Percentiles rank a stretch among this genome's conserved stretches.
These are phyloP conservation scores for Monascus purpureus DNA, from an alignment of 495 filamentous ascomycete genomes.

Conservation along the genomic window DNA sequence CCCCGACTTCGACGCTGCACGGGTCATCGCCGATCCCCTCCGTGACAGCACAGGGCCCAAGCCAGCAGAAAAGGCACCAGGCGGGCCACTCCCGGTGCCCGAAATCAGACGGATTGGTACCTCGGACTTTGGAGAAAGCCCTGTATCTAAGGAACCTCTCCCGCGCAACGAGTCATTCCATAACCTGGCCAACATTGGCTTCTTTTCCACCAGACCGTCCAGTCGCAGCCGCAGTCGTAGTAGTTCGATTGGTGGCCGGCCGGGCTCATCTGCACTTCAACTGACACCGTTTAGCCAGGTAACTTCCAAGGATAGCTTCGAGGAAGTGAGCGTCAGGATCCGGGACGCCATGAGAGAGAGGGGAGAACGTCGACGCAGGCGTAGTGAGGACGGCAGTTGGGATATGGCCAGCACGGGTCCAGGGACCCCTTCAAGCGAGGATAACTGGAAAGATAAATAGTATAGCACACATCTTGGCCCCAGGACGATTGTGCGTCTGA, in stretches of 20 bases:
- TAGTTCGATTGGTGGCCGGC: conserved; percentile 40
- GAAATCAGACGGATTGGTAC: conserved; percentile 12
- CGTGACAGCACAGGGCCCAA: conserved; percentile 13
- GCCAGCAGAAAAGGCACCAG: conserved; percentile 8
- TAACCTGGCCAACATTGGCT: conserved; percentile 69
- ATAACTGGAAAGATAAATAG: conserved; percentile 29
- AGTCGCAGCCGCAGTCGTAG: conserved; percentile 63
- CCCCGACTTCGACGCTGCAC: conserved; percentile 79
- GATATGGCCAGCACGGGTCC: conserved; percentile 31
- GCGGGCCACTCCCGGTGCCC: conserved; percentile 8
- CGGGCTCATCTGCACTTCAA: conserved; percentile 46
- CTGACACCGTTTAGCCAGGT: conserved; percentile 62
- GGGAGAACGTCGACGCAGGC: conserved; percentile 55
- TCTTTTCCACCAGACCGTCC: conserved; percentile 77
- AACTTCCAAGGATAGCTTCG: conserved; percentile 54
- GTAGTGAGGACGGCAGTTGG: conserved; percentile 41
- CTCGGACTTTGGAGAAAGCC: conserved; percentile 13
- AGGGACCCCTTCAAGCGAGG: conserved; percentile 30
- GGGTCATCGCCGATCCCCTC: conserved; percentile 58
- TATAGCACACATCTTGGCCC: too few relatives aligned
- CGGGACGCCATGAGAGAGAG: conserved; percentile 79
- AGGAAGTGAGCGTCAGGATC: conserved; percentile 75
- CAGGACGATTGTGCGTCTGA: too few relatives aligned
- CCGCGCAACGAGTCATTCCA: conserved; percentile 88
- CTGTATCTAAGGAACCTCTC: conserved; percentile 34